Conservation (phyloP, 257 asterid genomes). For the Fraxinus quadrangulata region DNA sequence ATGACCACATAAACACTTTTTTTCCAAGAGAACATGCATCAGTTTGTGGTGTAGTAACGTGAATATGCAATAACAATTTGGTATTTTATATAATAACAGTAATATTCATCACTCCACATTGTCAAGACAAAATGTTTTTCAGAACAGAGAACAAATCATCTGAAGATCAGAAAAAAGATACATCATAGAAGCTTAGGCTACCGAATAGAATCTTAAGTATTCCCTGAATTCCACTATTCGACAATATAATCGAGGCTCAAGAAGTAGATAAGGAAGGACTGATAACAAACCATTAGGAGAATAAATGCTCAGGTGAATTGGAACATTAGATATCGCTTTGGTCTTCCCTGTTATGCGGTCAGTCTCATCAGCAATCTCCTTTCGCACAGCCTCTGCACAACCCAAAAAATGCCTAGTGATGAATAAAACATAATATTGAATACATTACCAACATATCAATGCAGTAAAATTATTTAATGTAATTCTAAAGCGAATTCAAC, state of each 20-base stretch:
- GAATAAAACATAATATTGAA: conserved; percentile 28
- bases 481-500: conserved; percentile 19
- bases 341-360: conserved; percentile 90
- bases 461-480: conserved; percentile 27
- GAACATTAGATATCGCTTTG: conserved; percentile 86
- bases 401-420: conserved; percentile 36
- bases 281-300: conserved; percentile 80
- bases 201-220: conserved; percentile 14
- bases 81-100: background rate
- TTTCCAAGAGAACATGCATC: background rate
- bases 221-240: conserved; percentile 8
- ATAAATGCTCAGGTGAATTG: conserved; percentile 94
- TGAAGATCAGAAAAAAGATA: background rate
- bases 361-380: conserved; percentile 93
- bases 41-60: background rate
- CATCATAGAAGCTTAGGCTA: background rate
- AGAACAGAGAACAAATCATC: conserved; percentile 8
- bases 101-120: conserved; percentile 12
- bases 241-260: conserved; percentile 16
- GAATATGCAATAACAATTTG: background rate
- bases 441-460: conserved; percentile 21
- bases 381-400: conserved; percentile 84
- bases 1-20: background rate
- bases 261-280: conserved; percentile 24
- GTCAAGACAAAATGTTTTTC: conserved; percentile 16